Percentiles rank a stretch among this genome's conserved stretches.
phyloP scores from a whole-genome alignment of 2,329 filamentous ascomycete species.

The Dendryphion nanum region DNA sequence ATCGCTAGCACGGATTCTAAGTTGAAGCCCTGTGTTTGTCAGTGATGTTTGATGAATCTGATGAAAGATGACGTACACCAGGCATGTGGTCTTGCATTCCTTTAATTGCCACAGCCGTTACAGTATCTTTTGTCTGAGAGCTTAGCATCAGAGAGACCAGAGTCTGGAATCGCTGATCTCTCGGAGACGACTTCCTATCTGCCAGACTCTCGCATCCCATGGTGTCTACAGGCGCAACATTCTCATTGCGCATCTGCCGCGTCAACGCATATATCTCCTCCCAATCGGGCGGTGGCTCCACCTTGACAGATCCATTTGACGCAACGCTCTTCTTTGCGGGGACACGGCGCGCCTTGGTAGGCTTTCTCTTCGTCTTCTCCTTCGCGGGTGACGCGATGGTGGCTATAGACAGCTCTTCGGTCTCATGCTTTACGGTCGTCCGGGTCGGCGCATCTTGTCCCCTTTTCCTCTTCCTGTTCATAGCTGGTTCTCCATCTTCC shows the following conservation, averaged over 20 bases:
- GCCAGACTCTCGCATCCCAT: conserved; percentile 91
- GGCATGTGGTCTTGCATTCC: conserved; percentile 72
- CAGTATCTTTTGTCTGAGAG: conserved; percentile 90
- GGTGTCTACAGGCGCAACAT: conserved; percentile 83
- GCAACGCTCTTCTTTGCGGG: conserved; percentile 35
- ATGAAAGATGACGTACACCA: conserved; percentile 32
- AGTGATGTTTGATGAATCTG: conserved; percentile 1
- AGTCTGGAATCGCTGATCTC: conserved; percentile 77
- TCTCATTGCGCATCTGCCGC: conserved; percentile 72
- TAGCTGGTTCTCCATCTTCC: conserved; percentile 16
- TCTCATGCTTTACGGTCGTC: conserved; percentile 29
- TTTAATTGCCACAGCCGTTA: conserved; percentile 80
- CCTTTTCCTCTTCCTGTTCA: conserved; percentile 49
- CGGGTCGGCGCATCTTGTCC: conserved; percentile 30
- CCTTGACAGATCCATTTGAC: conserved; percentile 38
- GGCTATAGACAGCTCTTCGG: conserved; percentile 12
- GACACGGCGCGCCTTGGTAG: conserved; percentile 36
- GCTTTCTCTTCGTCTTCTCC: conserved; percentile 15
- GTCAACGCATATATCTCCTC: conserved; percentile 75
- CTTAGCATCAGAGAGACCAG: conserved; percentile 87
- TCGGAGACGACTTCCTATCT: conserved; percentile 47
- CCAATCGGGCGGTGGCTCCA: conserved; percentile 75
- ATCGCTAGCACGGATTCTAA: conserved; percentile 76
- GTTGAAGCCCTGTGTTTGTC: conserved; percentile 55
- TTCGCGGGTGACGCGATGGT: conserved; percentile 19